Evolutionary conservation across 164 flowering plant genomes (phyloP), one percentile per base, ranked within the genome.

Genomic region (Taxillus chinensis): DNA sequence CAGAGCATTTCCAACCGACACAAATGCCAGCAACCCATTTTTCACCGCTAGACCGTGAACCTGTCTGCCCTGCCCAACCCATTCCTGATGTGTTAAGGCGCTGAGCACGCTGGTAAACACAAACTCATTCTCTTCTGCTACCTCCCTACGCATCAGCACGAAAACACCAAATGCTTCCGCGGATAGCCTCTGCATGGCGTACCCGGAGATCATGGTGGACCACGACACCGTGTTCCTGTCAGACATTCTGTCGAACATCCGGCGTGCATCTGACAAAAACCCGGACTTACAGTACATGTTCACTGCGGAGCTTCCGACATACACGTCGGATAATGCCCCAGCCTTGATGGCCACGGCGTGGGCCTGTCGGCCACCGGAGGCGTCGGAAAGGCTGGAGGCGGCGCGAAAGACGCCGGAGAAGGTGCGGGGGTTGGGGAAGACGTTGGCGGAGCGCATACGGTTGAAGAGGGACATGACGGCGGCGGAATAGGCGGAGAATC

Each of bases 201-300:
- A 87, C 45, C 95, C 97, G 60, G 95, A 86, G 63, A 90, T 73
- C 84, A 90, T 80, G 2, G 90, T 73, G 15, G 85, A 77, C 95
- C 95, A 90, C 7, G 92, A 71, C 64, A 87, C 84, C 0, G 86
- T 71, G 69, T 86, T 90, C 63, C 86, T 83, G 45, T 77, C 72
- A 17, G 86, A 81, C 90, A 87, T 87, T 77, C 65, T 67, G 66
- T 86, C 90, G 64, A 90, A 90, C 82, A 86, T 66, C 57, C 71
- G 68, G 3, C 84, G 81, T 3, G 81, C 95, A 5, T 83, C 89
- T 5, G 0, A 38, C 13, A 83, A 39, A 48, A 75, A 56, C 9
- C 87, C 92, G 38, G 67, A 55, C 60, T 90, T 87, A 41, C 92
- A 82, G 43, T 87, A 87, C 82, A 84, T 70, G 54, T 80, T 83